These are phyloP conservation scores for Fusarium robinianum DNA, from an alignment of 2,329 filamentous ascomycete species.

Conservation along the genomic window DNA sequence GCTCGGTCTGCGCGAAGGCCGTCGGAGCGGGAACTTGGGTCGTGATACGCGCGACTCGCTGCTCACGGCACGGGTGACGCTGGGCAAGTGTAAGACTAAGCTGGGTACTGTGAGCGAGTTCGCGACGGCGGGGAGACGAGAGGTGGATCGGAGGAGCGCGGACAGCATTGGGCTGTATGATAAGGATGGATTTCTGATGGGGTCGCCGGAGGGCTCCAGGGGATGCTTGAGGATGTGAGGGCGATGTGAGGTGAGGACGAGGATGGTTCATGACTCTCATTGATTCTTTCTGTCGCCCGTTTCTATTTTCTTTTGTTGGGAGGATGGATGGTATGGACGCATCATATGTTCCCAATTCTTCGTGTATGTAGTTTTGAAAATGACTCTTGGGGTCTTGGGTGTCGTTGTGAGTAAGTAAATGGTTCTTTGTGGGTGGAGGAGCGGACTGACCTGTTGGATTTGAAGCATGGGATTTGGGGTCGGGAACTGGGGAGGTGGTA, in stretches of 20 bases:
- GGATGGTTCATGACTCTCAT: conserved; percentile 4
- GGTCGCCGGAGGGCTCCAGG: conserved; percentile 45
- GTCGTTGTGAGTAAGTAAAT: not conserved
- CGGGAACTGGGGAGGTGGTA: no score
- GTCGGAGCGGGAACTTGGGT: conserved; percentile 26
- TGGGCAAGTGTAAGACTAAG: conserved; percentile 30
- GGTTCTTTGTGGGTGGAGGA: no score
- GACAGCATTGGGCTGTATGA: conserved; percentile 52
- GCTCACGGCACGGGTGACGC: conserved; percentile 3
- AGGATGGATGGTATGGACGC: not conserved
- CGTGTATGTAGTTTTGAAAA: conserved; percentile 13
- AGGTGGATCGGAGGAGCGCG: conserved; percentile 37
- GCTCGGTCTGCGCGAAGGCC: conserved; percentile 21
- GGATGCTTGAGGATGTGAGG: conserved; percentile 37
- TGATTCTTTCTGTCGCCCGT: conserved; percentile 18
- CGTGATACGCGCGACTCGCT: conserved; percentile 29
- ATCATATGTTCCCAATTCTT: conserved; percentile 12
- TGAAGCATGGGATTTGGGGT: conserved; percentile 24
- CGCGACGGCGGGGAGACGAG: conserved; percentile 29
- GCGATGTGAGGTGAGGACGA: not conserved
- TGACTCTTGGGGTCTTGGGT: conserved; percentile 3
- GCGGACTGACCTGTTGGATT: conserved; percentile 9
- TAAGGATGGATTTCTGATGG: conserved; percentile 50
- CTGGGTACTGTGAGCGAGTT: conserved; percentile 37
- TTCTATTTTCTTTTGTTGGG: conserved; percentile 6